A percentile compares a stretch with the other conserved stretches of the same genome.
These are phyloP conservation scores for Mrakia blollopis DNA, from an alignment of 768 basidiomycete species.

Conservation along the genomic window DNA sequence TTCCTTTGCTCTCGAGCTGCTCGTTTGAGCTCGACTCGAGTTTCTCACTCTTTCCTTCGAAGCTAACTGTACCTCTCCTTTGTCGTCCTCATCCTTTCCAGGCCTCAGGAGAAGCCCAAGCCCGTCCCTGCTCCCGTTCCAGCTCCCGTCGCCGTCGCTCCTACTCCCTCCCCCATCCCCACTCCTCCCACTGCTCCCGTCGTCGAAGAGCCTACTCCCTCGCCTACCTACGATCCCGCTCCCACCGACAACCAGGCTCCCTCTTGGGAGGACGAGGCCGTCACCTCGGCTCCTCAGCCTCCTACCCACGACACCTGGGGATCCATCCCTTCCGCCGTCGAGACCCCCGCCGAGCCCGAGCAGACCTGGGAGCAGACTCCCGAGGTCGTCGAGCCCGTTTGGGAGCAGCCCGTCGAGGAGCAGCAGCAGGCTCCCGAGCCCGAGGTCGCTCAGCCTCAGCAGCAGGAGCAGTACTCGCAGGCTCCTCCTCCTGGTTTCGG, in stretches of 20 bases:
- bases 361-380: constrained; percentile 20
- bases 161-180: constrained; percentile 25
- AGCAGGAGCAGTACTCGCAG: constrained; percentile 10
- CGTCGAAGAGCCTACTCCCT: constrained; percentile 38
- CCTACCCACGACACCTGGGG: constrained; percentile 38
- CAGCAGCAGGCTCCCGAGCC: constrained; percentile 8
- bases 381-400: constrained; percentile 14
- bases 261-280: constrained; percentile 28
- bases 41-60: background rate
- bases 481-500: constrained; percentile 44
- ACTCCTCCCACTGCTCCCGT: constrained; percentile 35
- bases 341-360: constrained; percentile 11
- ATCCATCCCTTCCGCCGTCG: constrained; percentile 16
- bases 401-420: constrained; percentile 19
- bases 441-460: constrained; percentile 12
- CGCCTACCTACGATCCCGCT: constrained; percentile 38
- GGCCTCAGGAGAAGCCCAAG: constrained; percentile 37
- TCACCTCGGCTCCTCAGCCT: constrained; percentile 32
- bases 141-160: constrained; percentile 33
- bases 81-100: background rate
- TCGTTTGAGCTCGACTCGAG: background rate
- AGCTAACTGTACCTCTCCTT: background rate
- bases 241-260: constrained; percentile 23
- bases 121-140: constrained; percentile 36
- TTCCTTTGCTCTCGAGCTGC: background rate